Conservation (phyloP, 1,284 basidiomycete species). For the Papiliotrema nemorosa region DNA sequence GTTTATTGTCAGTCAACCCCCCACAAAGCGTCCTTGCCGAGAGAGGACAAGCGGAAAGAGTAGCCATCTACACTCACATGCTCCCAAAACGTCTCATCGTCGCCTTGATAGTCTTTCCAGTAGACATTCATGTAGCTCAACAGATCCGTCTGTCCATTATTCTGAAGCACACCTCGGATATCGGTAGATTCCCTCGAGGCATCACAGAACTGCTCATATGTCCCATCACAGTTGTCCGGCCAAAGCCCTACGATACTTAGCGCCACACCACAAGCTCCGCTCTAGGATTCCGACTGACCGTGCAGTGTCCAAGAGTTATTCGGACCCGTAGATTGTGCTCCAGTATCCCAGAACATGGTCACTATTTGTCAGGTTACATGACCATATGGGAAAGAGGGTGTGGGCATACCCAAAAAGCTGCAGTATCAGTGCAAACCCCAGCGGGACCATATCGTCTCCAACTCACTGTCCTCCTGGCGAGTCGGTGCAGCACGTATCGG, state of each 20-base stretch:
- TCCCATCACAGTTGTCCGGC: constrained; percentile 62
- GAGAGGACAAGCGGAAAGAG: too few relatives aligned
- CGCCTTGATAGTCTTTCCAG: constrained; percentile 37
- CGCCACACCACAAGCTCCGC: background rate
- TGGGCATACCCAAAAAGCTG: too few relatives aligned
- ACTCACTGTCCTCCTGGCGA: constrained; percentile 11
- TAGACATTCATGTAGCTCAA: constrained; percentile 63
- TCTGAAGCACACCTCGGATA: constrained; percentile 58
- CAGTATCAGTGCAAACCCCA: too few relatives aligned
- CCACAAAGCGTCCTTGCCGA: too few relatives aligned
- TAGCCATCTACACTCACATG: constrained; percentile 17
- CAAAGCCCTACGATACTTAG: constrained; percentile 15
- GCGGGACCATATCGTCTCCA: too few relatives aligned
- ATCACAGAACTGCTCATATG: constrained; percentile 63
- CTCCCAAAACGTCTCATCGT: constrained; percentile 40
- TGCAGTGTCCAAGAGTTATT: constrained; percentile 22
- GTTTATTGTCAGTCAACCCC: constrained; percentile 30
- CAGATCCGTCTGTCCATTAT: constrained; percentile 60
- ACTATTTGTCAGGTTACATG: constrained; percentile 2
- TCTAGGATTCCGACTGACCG: too few relatives aligned
- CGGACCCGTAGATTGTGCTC: constrained; percentile 13
- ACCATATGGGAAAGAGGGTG: too few relatives aligned
- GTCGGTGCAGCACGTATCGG: constrained; percentile 9
- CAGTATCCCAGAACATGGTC: constrained; percentile 20
- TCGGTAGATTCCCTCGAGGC: constrained; percentile 59